Conservation (phyloP, 2,329 filamentous ascomycete species). For the Graphilbum ipis-grandicollis region DNA sequence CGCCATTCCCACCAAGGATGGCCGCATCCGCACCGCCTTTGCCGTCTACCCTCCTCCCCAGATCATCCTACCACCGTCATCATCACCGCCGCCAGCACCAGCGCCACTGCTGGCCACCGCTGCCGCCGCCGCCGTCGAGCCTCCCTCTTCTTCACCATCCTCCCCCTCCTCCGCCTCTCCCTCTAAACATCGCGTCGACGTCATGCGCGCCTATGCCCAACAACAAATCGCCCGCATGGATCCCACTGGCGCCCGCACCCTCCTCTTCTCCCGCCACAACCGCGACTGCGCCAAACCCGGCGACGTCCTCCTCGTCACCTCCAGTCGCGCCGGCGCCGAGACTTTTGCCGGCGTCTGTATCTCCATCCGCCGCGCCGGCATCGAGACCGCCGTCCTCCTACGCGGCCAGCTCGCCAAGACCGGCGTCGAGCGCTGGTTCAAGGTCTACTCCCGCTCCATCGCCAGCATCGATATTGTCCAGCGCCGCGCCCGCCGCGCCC, state of each 20-base stretch:
- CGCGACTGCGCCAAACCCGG: slow-evolving; percentile 66
- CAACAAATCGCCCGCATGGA: slow-evolving; percentile 62
- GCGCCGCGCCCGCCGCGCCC: slow-evolving; percentile 65
- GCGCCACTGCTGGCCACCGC: slow-evolving; percentile 4
- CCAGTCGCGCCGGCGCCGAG: slow-evolving; percentile 60
- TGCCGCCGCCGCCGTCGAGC: slow-evolving; percentile 3
- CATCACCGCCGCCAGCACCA: slow-evolving; percentile 1
- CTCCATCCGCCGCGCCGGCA: slow-evolving; percentile 70
- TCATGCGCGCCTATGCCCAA: slow-evolving; percentile 48
- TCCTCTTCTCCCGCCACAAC: slow-evolving; percentile 64
- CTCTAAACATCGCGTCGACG: slow-evolving; percentile 21
- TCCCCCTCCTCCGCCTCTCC: slow-evolving; percentile 4
- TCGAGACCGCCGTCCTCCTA: slow-evolving; percentile 76
- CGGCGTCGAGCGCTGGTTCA: slow-evolving; percentile 94
- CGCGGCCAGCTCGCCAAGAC: slow-evolving; percentile 74
- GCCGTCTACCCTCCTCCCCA: slow-evolving; percentile 27
- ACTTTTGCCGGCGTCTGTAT: slow-evolving; percentile 82
- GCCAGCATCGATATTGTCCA: slow-evolving; percentile 88
- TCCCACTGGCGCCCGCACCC: slow-evolving; percentile 64
- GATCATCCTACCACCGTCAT: no score
- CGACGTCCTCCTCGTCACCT: slow-evolving; percentile 82
- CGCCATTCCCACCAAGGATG: slow-evolving; percentile 5
- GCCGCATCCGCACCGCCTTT: slow-evolving; percentile 24
- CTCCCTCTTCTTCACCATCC: background rate
- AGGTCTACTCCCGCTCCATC: slow-evolving; percentile 81